Conservation (phyloP, 148 eudicot genomes). For the Limonium bicolor region DNA sequence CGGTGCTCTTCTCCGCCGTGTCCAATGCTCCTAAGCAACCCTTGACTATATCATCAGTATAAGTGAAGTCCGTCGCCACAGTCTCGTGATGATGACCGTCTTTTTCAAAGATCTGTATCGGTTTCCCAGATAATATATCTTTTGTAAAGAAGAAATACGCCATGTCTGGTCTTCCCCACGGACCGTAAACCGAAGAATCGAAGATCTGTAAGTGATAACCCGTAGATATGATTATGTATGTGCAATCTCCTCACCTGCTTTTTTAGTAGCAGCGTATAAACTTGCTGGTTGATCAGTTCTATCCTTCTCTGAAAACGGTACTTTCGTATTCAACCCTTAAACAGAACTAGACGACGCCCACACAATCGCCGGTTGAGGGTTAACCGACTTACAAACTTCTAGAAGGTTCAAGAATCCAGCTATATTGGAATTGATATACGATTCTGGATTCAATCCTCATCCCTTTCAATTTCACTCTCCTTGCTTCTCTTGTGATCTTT, state of each 20-base stretch:
- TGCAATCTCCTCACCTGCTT: slow-evolving; percentile 13
- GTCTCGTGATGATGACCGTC: slow-evolving; percentile 6
- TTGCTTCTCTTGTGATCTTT: too few relatives aligned
- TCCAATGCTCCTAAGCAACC: slow-evolving; percentile 13
- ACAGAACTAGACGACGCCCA: slow-evolving; percentile 12
- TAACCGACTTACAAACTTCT: slow-evolving; percentile 9
- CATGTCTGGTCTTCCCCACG: slow-evolving; percentile 15
- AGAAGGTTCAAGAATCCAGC: slow-evolving; percentile 11
- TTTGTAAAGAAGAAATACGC: slow-evolving; percentile 15
- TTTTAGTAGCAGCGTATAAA: slow-evolving; percentile 12
- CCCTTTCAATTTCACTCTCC: too few relatives aligned
- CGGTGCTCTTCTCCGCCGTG: slow-evolving; percentile 14
- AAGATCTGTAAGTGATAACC: slow-evolving; percentile 7
- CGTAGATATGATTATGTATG: slow-evolving; percentile 12
- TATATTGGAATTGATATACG: slow-evolving; percentile 10
- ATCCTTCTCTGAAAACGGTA: slow-evolving; percentile 9
- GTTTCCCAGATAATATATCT: slow-evolving; percentile 10
- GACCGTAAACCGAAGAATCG: slow-evolving; percentile 13
- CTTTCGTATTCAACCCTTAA: slow-evolving; percentile 11
- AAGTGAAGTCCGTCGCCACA: slow-evolving; percentile 11
- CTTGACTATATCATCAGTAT: slow-evolving; percentile 14
- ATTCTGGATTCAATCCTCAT: slow-evolving; percentile 10
- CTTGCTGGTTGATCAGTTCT: slow-evolving; percentile 14
- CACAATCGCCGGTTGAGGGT: slow-evolving; percentile 11
- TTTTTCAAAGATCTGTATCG: slow-evolving; percentile 10